phyloP scores from a whole-genome alignment of 306 rosid species.

The Clitoria ternatea region DNA sequence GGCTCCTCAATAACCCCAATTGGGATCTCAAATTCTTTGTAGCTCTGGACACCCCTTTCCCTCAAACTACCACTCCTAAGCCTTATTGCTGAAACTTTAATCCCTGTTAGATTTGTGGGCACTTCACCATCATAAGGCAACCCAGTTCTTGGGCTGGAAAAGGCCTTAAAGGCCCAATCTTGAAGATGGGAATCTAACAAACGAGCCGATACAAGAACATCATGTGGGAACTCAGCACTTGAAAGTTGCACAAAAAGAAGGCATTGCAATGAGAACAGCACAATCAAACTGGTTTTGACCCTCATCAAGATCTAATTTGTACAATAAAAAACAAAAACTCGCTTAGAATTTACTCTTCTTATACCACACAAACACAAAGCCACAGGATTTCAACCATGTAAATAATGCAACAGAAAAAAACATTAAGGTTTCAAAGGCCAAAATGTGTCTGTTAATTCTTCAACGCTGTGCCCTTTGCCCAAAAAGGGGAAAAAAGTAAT shows the following conservation, averaged over 20 bases:
- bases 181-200: slow-evolving; percentile 43
- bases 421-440: background rate
- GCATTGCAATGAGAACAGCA: background rate
- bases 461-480: background rate
- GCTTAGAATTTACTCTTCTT: background rate
- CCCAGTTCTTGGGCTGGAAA: slow-evolving; percentile 34
- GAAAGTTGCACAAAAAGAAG: slow-evolving; percentile 20
- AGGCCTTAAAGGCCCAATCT: slow-evolving; percentile 40
- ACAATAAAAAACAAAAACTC: background rate
- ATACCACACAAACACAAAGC: background rate
- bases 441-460: background rate
- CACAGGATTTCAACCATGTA: background rate
- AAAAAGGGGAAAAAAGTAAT: background rate
- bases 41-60: slow-evolving; percentile 32
- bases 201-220: slow-evolving; percentile 25
- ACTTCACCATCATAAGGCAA: slow-evolving; percentile 27
- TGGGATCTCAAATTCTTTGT: slow-evolving; percentile 57
- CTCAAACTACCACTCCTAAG: slow-evolving; percentile 44
- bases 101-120: slow-evolving; percentile 39
- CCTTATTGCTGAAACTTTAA: slow-evolving; percentile 40
- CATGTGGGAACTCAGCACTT: slow-evolving; percentile 8
- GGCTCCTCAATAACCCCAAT: slow-evolving; percentile 43
- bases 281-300: slow-evolving; percentile 7
- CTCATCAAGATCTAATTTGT: slow-evolving; percentile 26
- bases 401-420: background rate